phyloP scores from a whole-genome alignment of 148 eudicot species.

The Pouteria glomerata region DNA sequence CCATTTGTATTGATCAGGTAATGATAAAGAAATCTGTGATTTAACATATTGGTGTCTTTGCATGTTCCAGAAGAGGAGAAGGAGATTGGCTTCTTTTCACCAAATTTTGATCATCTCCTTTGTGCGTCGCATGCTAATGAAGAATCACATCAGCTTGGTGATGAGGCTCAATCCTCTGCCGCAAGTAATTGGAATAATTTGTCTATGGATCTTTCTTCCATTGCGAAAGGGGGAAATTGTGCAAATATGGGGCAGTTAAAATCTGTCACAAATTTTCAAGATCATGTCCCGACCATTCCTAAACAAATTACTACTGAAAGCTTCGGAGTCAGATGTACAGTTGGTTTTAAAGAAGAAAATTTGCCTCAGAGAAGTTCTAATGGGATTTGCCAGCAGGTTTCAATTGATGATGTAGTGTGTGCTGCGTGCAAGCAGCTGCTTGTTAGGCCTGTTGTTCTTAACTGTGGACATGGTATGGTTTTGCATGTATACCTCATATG shows the following conservation, averaged over 20 bases:
- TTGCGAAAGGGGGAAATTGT: constrained; percentile 6
- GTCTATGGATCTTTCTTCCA: constrained; percentile 14
- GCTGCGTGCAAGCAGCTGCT: constrained; percentile 57
- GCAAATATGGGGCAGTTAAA: constrained; percentile 10
- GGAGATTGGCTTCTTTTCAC: constrained; percentile 38
- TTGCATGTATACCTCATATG: neutral
- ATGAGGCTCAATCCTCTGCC: constrained; percentile 15
- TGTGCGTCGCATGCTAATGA: constrained; percentile 15
- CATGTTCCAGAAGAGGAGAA: constrained; percentile 51
- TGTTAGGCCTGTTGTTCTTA: constrained; percentile 62
- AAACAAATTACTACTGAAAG: constrained; percentile 5
- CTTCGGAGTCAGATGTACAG: constrained; percentile 7
- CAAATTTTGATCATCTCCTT: constrained; percentile 34
- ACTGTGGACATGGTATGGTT: constrained; percentile 79
- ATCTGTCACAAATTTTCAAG: neutral
- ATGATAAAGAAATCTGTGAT: neutral
- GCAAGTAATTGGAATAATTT: constrained; percentile 6
- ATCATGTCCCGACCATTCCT: neutral
- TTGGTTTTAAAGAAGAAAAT: constrained; percentile 21
- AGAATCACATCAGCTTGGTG: constrained; percentile 16
- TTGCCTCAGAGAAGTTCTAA: constrained; percentile 5
- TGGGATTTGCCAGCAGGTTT: constrained; percentile 27
- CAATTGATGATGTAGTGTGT: constrained; percentile 51
- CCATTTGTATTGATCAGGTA: neutral
- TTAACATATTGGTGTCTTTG: constrained; percentile 15